Base-by-base conservation (phyloP, 1,284 basidiomycete species). In the Flammula alnicola region DNA sequence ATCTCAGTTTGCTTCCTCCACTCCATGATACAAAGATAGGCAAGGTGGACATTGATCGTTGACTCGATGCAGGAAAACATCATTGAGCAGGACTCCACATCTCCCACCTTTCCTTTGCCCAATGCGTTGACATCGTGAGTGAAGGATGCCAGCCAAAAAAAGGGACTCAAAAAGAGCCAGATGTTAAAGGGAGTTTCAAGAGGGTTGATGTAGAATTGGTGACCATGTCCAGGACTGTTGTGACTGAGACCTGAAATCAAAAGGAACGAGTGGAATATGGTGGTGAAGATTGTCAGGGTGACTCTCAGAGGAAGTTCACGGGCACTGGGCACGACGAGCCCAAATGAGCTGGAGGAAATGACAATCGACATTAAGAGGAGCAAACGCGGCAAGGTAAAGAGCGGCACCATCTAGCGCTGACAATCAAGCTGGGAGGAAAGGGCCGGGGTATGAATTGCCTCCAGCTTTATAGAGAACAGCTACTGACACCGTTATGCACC, bases 201-300 rank as follows among this genome's bases (percentile, higher is more conserved):
- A 3, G 51, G 45, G 16, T 40, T 47, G 19, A 52, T 47, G 26
- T 48, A 44, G 17, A 47, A 48, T 9, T 16, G 35, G 16, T n/a
- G 23, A 9, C 20, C 5, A 12, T 26, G 17, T n/a, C 19, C 2
- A 10, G 40, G 6, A 3, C 29, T 35, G 42, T 23, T 5, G 25
- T 30, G 27, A 40, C 22, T 17, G 23, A 47, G 35, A 44, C 27
- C 16, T 10, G 35, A 48, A 4, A 30, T 26, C 17, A 42, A 17
- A 12, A 44, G 27, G 16, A n/a, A 26, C 2, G 47, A 44, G 27
- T 52, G 51, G 29, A 44, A 45, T 8, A 47, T 26, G 17, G 41
- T 26, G 17, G 41, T 52, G 27, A 48, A 36, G 16, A 44, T 12
- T 17, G 43, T 44, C 25, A 48, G 10, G 2, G 26, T 17, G 14